Conservation (phyloP, 164 flowering plant genomes). For the grape (Vitis vinifera) region DNA sequence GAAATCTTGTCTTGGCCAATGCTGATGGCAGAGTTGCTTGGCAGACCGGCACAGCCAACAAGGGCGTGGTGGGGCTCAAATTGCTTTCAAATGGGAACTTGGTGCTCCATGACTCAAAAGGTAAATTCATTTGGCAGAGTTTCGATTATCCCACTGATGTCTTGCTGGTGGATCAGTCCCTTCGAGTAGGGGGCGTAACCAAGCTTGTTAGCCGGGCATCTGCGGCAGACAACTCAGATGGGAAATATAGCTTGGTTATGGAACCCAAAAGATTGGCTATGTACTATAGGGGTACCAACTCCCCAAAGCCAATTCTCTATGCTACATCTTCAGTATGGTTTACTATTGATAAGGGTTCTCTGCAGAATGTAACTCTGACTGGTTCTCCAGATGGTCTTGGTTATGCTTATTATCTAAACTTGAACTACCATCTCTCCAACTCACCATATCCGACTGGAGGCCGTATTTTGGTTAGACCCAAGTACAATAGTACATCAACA, state of each 20-base stretch:
- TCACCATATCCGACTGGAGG: neutral
- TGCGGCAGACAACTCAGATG: slow-evolving; percentile 14
- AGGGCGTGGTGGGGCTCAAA: slow-evolving; percentile 20
- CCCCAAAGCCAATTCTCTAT: neutral
- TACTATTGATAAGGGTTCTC: no score
- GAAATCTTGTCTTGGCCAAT: slow-evolving; percentile 31
- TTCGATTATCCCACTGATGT: slow-evolving; percentile 33
- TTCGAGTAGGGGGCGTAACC: slow-evolving; percentile 14
- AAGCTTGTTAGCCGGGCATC: slow-evolving; percentile 41
- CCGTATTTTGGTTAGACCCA: slow-evolving; percentile 19
- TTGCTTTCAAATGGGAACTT: slow-evolving; percentile 22
- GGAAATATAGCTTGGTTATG: slow-evolving; percentile 33
- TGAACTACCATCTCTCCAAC: neutral
- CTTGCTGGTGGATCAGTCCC: slow-evolving; percentile 38
- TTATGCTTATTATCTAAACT: slow-evolving; percentile 5
- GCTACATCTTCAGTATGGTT: neutral
- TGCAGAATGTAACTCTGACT: neutral
- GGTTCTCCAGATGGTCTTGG: neutral
- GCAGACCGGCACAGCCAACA: slow-evolving; percentile 28
- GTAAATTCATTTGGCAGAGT: slow-evolving; percentile 23
- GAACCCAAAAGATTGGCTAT: slow-evolving; percentile 10
- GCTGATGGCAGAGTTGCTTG: slow-evolving; percentile 19
- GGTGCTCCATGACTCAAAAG: slow-evolving; percentile 13
- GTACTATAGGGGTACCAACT: slow-evolving; percentile 8
- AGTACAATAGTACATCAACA: slow-evolving; percentile 29